Base-by-base conservation (phyloP, 352 stramenopile genomes). In the Hyaloperonospora arabidopsidis region DNA sequence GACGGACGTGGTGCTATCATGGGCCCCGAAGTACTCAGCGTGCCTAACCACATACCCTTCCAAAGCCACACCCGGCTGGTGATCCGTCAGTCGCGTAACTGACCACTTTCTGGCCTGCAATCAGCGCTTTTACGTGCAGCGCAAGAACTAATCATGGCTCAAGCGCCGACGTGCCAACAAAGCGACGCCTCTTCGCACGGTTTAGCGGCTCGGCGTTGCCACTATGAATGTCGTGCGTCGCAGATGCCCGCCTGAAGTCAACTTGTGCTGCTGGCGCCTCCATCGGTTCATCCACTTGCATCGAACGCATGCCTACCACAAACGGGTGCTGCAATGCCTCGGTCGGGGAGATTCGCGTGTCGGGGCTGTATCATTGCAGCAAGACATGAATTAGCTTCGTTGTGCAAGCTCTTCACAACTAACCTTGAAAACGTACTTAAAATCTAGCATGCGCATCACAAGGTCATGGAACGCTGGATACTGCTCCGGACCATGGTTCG, bases 261-360 rank as follows among this genome's bases (percentile, higher is more conserved):
- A 64, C 69, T 41, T 76, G 70, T 11, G 68, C 60, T 8, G 47
- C 45, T 36, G 68, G 52, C 11, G 52, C n/a, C 34, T 70, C 48
- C 59, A 74, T 69, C 54, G 55, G 49, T 54, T 69, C 62, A 49
- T 86, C 70, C 2, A 52, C 61, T 35, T 67, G 61, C 43, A 66
- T 61, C 35, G 79, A 61, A 1, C 64, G 65, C 48, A 68, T 61
- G n/a, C 59, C 58, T 13, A 66, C 67, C 32, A 98, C 77, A 56
- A 98, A 98, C 1, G 95, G 88, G 67, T 98, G 95, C 12, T 82
- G 62, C 36, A 98, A 71, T n/a, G 94, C 95, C 61, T 97, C 84
- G 0, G 76, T 75, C 43, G 95, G 93, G 10, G 72, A 89, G 60
- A 98, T 98, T 45, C 96, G 76, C 18, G 87, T 80, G 1, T 70